These are phyloP conservation scores for Penicillium hesseltinei DNA, from an alignment of 2,329 filamentous ascomycete species.

Conservation along the genomic window DNA sequence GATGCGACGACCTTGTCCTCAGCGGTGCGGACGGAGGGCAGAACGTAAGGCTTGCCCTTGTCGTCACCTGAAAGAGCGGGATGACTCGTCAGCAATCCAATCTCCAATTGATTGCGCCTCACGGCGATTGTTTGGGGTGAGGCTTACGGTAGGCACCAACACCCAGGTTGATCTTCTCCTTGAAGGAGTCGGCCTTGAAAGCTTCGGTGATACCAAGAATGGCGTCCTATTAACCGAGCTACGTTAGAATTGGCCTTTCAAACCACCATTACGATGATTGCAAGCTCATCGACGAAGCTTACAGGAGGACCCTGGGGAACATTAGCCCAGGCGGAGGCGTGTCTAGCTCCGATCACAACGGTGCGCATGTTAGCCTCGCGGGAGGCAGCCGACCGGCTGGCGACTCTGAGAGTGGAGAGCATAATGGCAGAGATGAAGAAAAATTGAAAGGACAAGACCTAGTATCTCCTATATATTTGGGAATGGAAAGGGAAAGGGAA, in stretches of 20 bases:
- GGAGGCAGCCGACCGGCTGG: constrained; percentile 42
- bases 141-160: constrained; percentile 86
- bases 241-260: constrained; percentile 24
- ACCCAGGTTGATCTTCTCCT: constrained; percentile 97
- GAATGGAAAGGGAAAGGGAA: constrained; percentile 14
- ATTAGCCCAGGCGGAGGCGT: constrained; percentile 82
- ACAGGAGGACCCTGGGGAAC: constrained; percentile 93
- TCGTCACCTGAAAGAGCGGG: constrained; percentile 61
- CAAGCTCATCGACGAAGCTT: constrained; percentile 44
- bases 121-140: neutral
- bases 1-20: constrained; percentile 80
- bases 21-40: constrained; percentile 85
- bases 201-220: constrained; percentile 78
- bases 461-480: constrained; percentile 5
- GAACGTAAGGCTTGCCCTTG: constrained; percentile 95
- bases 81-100: neutral
- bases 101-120: neutral
- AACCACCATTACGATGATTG: neutral
- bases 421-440: constrained; percentile 29
- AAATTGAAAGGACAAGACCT: constrained; percentile 9
- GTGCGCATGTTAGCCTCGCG: constrained; percentile 41
- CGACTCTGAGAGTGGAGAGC: constrained; percentile 48
- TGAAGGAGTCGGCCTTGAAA: constrained; percentile 93
- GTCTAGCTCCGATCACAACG: constrained; percentile 50
- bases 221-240: constrained; percentile 37